Percentiles rank a stretch among this genome's conserved stretches.
Conservation (phyloP, 2,329 filamentous ascomycete species). For the Kalaharituber pfeilii region DNA sequence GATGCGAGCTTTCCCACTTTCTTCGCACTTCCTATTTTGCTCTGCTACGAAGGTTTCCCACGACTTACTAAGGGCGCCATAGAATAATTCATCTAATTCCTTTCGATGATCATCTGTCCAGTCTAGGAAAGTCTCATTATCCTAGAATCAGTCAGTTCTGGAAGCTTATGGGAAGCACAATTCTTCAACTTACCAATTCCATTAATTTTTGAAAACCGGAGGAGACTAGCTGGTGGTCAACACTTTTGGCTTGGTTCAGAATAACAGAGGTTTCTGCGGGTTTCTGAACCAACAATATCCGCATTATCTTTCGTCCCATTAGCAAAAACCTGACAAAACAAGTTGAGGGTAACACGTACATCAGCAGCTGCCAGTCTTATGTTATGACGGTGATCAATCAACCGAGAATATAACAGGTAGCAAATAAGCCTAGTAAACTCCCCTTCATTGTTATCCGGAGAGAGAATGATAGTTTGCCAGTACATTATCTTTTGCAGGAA, state of each 20-base stretch:
- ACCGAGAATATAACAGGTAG: slow-evolving; percentile 80
- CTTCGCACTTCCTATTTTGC: slow-evolving; percentile 66
- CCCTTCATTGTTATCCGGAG: slow-evolving; percentile 58
- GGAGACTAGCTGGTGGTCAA: slow-evolving; percentile 53
- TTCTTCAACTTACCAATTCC: slow-evolving; percentile 36
- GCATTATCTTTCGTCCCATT: slow-evolving; percentile 40
- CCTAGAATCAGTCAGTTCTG: slow-evolving; percentile 27
- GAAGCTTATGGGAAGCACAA: slow-evolving; percentile 1
- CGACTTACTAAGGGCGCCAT: slow-evolving; percentile 57
- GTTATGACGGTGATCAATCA: slow-evolving; percentile 50
- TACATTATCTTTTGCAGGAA: slow-evolving; percentile 79
- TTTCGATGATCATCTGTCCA: slow-evolving; percentile 75
- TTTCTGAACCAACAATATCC: slow-evolving; percentile 87
- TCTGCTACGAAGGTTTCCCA: slow-evolving; percentile 78
- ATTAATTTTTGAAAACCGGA: slow-evolving; percentile 68
- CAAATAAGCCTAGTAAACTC: slow-evolving; percentile 71
- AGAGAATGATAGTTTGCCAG: slow-evolving; percentile 85
- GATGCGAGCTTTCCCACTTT: slow-evolving; percentile 53
- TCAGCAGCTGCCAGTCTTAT: slow-evolving; percentile 63
- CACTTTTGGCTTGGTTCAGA: slow-evolving; percentile 51
- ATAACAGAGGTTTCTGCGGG: slow-evolving; percentile 62
- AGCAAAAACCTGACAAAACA: not conserved
- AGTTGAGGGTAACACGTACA: slow-evolving; percentile 9
- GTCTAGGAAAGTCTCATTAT: slow-evolving; percentile 68
- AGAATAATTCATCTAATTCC: slow-evolving; percentile 66